These are phyloP conservation scores for Phytophthora sp. DNA, from an alignment of 352 stramenopile species.

Conservation along the genomic window DNA sequence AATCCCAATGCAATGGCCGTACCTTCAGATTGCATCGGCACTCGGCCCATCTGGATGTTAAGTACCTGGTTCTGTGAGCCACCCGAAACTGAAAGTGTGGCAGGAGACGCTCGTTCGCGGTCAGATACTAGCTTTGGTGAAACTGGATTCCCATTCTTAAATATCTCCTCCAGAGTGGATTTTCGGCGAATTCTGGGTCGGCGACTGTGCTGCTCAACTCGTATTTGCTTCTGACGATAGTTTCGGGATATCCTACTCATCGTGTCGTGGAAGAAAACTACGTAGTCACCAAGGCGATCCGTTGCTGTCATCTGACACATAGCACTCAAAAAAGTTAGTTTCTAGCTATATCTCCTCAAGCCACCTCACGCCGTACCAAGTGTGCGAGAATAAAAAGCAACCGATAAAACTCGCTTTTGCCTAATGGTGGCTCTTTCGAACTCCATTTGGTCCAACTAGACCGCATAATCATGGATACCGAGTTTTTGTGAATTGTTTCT, in stretches of 20 bases:
- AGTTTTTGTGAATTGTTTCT: slow-evolving; percentile 80
- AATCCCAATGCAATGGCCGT: background rate
- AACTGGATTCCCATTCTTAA: slow-evolving; percentile 5
- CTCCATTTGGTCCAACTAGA: slow-evolving; percentile 76
- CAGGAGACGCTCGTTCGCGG: slow-evolving; percentile 9
- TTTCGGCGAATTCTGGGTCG: slow-evolving; percentile 26
- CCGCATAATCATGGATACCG: slow-evolving; percentile 78
- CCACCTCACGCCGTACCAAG: slow-evolving; percentile 56
- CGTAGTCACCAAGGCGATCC: slow-evolving; percentile 71
- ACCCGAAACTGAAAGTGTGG: slow-evolving; percentile 13
- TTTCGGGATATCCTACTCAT: slow-evolving; percentile 58
- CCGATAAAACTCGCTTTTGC: slow-evolving; percentile 63
- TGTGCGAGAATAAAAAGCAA: slow-evolving; percentile 79
- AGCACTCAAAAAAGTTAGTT: slow-evolving; percentile 7
- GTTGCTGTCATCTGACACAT: slow-evolving; percentile 67
- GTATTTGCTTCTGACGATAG: slow-evolving; percentile 51
- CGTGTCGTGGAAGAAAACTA: slow-evolving; percentile 78
- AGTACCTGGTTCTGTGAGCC: slow-evolving; percentile 25
- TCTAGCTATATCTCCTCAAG: background rate
- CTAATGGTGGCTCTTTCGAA: slow-evolving; percentile 55
- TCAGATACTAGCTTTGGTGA: slow-evolving; percentile 13
- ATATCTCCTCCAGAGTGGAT: slow-evolving; percentile 40
- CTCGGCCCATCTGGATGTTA: slow-evolving; percentile 42
- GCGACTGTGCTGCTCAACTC: slow-evolving; percentile 27
- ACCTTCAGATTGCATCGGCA: slow-evolving; percentile 33